Percentiles rank a stretch among this genome's conserved stretches.
Conservation (phyloP, 768 basidiomycete genomes). For the Suillus lakei region DNA sequence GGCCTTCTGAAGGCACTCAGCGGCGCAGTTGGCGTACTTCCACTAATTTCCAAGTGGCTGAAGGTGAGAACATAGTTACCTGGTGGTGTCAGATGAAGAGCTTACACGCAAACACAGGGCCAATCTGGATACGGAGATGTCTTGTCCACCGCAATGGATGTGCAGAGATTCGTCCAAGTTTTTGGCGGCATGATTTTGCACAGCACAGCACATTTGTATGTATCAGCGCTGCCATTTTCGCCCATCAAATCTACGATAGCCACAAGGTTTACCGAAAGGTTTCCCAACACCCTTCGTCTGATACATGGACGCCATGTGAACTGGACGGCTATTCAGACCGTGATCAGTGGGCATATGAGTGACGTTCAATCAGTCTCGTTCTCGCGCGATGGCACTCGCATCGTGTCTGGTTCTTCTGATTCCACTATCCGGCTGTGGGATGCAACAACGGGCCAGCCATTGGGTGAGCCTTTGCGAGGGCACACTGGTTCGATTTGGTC, state of each 20-base stretch:
- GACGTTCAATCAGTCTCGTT: too few relatives aligned
- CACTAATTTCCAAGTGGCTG: not conserved
- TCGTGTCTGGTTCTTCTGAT: too few relatives aligned
- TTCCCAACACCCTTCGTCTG: slow-evolving; percentile 1
- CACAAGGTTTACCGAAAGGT: not conserved
- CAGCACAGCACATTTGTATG: slow-evolving; percentile 28
- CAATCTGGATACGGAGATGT: not conserved
- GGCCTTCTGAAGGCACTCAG: slow-evolving; percentile 3
- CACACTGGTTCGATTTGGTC: too few relatives aligned
- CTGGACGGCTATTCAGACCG: slow-evolving; percentile 9
- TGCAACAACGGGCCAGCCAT: too few relatives aligned
- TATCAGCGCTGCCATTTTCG: slow-evolving; percentile 28
- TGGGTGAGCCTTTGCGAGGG: too few relatives aligned
- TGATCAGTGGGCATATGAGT: slow-evolving; percentile 10
- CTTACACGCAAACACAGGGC: not conserved
- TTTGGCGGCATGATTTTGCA: slow-evolving; percentile 19
- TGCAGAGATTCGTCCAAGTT: slow-evolving; percentile 14
- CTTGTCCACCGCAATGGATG: slow-evolving; percentile 13
- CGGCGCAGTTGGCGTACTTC: not conserved
- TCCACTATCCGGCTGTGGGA: too few relatives aligned
- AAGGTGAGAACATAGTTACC: not conserved
- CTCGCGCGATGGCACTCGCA: too few relatives aligned
- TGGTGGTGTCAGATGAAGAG: not conserved
- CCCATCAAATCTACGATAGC: slow-evolving; percentile 32
- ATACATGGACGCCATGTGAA: not conserved